A percentile compares a stretch with the other conserved stretches of the same genome.
These are phyloP conservation scores for Adenanthera pavonina DNA, from an alignment of 306 rosid species.

Conservation along the genomic window DNA sequence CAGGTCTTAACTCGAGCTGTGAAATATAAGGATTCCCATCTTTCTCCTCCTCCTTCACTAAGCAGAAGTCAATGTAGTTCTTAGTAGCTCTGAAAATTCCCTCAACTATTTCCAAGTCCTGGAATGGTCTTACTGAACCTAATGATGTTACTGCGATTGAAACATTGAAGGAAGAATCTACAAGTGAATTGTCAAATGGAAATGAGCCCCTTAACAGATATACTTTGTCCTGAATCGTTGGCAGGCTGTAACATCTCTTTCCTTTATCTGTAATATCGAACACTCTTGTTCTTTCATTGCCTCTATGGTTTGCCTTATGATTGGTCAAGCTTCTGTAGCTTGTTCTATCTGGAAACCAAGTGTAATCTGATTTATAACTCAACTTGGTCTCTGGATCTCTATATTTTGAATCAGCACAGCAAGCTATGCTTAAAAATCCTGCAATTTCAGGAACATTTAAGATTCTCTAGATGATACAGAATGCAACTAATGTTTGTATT, in stretches of 20 bases:
- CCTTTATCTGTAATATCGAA: conserved; percentile 50
- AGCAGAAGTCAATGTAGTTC: conserved; percentile 62
- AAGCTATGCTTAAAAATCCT: conserved; percentile 79
- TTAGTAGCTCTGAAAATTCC: conserved; percentile 66
- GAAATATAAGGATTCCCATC: conserved; percentile 64
- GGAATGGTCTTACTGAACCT: conserved; percentile 51
- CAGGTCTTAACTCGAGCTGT: conserved; percentile 66
- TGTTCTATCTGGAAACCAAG: conserved; percentile 56
- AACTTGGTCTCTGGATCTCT: conserved; percentile 52
- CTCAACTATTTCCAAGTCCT: conserved; percentile 60
- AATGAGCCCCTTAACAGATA: conserved; percentile 77
- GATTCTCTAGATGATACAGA: not conserved
- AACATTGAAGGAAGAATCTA: conserved; percentile 51
- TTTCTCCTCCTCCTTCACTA: conserved; percentile 48
- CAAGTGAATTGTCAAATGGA: conserved; percentile 37
- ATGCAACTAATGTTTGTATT: not conserved
- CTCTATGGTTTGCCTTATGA: conserved; percentile 31
- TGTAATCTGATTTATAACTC: conserved; percentile 64
- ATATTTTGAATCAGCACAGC: conserved; percentile 65
- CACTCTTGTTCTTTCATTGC: conserved; percentile 46
- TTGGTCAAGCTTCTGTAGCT: conserved; percentile 48
- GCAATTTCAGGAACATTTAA: conserved; percentile 21
- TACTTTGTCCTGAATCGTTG: conserved; percentile 53
- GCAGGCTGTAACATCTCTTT: conserved; percentile 71
- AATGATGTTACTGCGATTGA: conserved; percentile 62